phyloP scores from a whole-genome alignment of 257 asterid genomes.

The Catharanthus roseus region DNA sequence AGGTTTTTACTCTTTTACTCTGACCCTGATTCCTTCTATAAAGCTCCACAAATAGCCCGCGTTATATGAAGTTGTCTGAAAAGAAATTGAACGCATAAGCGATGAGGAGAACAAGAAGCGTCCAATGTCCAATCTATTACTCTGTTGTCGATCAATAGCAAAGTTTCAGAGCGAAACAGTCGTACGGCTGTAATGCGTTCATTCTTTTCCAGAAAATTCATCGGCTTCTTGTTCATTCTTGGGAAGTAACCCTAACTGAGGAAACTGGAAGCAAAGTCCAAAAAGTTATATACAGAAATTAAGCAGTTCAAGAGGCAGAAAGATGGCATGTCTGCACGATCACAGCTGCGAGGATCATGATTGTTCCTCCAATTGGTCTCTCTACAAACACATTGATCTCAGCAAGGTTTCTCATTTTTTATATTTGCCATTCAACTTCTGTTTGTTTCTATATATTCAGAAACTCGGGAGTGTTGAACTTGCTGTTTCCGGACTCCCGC shows the following conservation, averaged over 20 bases:
- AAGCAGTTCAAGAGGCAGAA: not conserved
- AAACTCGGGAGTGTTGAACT: not conserved
- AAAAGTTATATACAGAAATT: no score
- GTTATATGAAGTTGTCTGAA: no score
- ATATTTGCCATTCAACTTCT: not conserved
- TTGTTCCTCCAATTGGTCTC: constrained; percentile 91
- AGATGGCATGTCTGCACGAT: constrained; percentile 90
- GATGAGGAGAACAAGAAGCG: no score
- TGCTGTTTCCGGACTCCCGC: not conserved
- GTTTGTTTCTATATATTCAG: not conserved
- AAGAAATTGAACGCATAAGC: no score
- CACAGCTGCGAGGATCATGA: constrained; percentile 96
- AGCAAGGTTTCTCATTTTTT: constrained; percentile 47
- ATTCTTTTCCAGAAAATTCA: not conserved
- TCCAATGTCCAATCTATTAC: no score
- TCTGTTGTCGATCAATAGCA: no score
- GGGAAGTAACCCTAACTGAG: not conserved
- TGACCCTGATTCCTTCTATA: no score
- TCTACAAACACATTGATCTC: constrained; percentile 82
- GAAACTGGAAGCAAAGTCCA: not conserved
- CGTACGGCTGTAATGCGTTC: no score
- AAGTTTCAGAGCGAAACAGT: no score
- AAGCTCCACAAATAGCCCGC: no score
- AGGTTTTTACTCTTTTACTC: no score
- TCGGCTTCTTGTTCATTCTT: not conserved